A percentile compares a stretch with the other conserved stretches of the same genome.
These are phyloP conservation scores for Cryptococcus maquisensis DNA, from an alignment of 1,284 basidiomycete species.

Conservation along the genomic window DNA sequence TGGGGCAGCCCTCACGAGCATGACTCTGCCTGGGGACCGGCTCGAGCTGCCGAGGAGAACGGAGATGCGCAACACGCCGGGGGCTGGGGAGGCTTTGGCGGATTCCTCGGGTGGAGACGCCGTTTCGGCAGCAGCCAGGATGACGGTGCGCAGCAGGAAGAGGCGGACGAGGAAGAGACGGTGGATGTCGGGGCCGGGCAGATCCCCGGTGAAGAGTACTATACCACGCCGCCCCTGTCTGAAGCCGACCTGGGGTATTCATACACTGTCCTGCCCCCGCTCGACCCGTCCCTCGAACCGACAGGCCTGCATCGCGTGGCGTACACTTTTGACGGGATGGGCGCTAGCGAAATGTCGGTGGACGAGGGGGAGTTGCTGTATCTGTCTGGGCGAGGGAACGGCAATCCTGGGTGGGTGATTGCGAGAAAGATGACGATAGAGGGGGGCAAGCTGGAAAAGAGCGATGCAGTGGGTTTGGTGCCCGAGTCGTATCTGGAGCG, in stretches of 20 bases:
- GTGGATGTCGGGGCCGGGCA: slow-evolving; percentile 1
- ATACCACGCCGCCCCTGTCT: slow-evolving; percentile 8
- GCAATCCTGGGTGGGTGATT: slow-evolving; percentile 47
- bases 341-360: slow-evolving; percentile 42
- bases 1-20: not conserved
- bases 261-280: slow-evolving; percentile 4
- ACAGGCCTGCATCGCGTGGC: slow-evolving; percentile 39
- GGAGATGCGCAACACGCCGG: not conserved
- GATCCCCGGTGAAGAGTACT: slow-evolving; percentile 5
- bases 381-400: slow-evolving; percentile 42
- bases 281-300: slow-evolving; percentile 24
- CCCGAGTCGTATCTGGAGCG: slow-evolving; percentile 45
- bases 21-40: not conserved
- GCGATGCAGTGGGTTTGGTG: slow-evolving; percentile 38
- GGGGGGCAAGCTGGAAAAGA: slow-evolving; percentile 4
- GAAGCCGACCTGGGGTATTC: slow-evolving; percentile 8
- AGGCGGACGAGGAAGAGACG: slow-evolving; percentile 6
- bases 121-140: slow-evolving; percentile 11
- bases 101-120: slow-evolving; percentile 24
- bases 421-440: slow-evolving; percentile 27
- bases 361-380: slow-evolving; percentile 41
- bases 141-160: slow-evolving; percentile 5
- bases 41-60: not conserved
- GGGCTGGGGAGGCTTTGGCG: slow-evolving; percentile 26
- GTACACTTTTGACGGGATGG: slow-evolving; percentile 41